A percentile compares a stretch with the other conserved stretches of the same genome.
phyloP scores from a whole-genome alignment of 73 alveolate genomes.

The Tetrahymena malaccensis region DNA sequence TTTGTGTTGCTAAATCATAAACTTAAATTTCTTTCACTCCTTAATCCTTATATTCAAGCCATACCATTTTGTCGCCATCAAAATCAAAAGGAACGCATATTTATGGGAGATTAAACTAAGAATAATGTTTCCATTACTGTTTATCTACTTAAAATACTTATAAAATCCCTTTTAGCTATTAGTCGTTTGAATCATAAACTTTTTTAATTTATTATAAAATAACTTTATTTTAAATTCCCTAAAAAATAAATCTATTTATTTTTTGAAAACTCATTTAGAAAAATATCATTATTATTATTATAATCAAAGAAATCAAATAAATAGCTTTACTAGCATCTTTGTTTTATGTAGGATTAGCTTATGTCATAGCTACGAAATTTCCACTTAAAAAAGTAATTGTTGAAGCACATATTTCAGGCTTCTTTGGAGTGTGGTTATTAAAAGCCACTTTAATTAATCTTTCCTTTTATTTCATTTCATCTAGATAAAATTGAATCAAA shows the following conservation, averaged over 20 bases:
- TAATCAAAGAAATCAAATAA: too few relatives aligned
- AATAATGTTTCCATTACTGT: neutral
- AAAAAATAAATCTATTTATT: too few relatives aligned
- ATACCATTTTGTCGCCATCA: neutral
- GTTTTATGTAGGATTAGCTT: neutral
- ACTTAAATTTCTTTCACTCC: slow-evolving; percentile 4
- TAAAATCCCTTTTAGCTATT: slow-evolving; percentile 11
- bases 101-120: slow-evolving; percentile 20
- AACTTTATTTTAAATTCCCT: too few relatives aligned
- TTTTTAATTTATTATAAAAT: slow-evolving; percentile 3
- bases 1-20: neutral
- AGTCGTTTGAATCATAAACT: slow-evolving; percentile 5
- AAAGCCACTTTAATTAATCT: neutral
- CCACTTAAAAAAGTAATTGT: neutral
- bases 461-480: neutral
- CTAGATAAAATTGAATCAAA: neutral
- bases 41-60: slow-evolving; percentile 20
- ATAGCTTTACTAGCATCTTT: neutral
- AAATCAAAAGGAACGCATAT: slow-evolving; percentile 25
- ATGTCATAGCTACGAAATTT: neutral
- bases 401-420: neutral
- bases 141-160: slow-evolving; percentile 3
- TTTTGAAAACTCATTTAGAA: too few relatives aligned
- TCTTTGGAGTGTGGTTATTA: neutral
- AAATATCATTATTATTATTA: too few relatives aligned